A percentile compares a stretch with the other conserved stretches of the same genome.
These are phyloP conservation scores for Coemansia sp. DNA, from an alignment of 192 early-diverging fungal genomes.

Conservation along the genomic window DNA sequence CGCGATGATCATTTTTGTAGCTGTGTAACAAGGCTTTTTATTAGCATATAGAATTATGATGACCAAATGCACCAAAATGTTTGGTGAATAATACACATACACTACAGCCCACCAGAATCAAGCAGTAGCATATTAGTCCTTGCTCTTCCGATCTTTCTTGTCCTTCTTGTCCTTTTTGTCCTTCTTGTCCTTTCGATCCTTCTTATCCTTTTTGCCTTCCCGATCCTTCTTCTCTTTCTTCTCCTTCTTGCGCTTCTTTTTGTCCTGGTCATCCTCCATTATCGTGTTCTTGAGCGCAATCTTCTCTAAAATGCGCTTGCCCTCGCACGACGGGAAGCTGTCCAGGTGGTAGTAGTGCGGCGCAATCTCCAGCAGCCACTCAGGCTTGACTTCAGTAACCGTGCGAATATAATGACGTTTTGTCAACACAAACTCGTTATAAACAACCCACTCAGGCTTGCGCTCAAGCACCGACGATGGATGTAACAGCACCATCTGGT, in stretches of 20 bases:
- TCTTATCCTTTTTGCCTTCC: conserved; percentile 38
- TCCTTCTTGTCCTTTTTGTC: conserved; percentile 38
- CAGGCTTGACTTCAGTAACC: conserved; percentile 81
- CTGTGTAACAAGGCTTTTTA: too few relatives aligned
- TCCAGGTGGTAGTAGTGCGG: conserved; percentile 89
- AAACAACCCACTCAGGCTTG: conserved; percentile 98
- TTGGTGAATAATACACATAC: too few relatives aligned
- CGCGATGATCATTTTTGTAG: too few relatives aligned
- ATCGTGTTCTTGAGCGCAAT: conserved; percentile 59
- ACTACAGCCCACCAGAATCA: neutral
- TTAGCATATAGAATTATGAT: too few relatives aligned
- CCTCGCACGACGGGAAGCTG: conserved; percentile 91
- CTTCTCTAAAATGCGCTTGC: conserved; percentile 78
- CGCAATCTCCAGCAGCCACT: conserved; percentile 81
- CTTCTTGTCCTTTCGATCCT: conserved; percentile 54
- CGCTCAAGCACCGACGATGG: conserved; percentile 85
- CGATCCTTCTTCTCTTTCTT: conserved; percentile 46
- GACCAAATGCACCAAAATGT: too few relatives aligned
- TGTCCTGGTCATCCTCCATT: conserved; percentile 43
- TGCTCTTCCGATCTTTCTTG: conserved; percentile 15
- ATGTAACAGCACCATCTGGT: conserved; percentile 93
- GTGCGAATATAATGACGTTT: conserved; percentile 96
- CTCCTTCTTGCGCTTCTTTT: conserved; percentile 53
- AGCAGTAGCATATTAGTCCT: neutral
- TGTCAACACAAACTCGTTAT: conserved; percentile 99